phyloP scores from a whole-genome alignment of 192 early-diverging fungal species.

The Dispira simplex region DNA sequence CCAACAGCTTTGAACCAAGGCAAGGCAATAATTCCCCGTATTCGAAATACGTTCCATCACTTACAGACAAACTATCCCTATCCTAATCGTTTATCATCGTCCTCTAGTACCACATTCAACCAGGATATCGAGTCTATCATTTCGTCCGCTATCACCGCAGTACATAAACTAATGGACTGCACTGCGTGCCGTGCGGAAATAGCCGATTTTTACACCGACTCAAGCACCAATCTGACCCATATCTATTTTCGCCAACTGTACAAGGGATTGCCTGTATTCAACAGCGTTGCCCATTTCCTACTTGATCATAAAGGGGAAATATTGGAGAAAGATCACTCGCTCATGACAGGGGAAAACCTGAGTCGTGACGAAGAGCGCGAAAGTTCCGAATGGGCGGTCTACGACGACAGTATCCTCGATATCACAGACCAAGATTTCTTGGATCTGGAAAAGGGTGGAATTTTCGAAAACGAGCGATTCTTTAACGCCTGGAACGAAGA shows the following conservation, averaged over 20 bases:
- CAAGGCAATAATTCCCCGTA: too few species aligned
- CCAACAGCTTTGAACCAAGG: too few species aligned
- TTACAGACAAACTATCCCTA: too few species aligned
- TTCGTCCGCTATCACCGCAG: neutral
- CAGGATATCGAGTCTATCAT: too few species aligned
- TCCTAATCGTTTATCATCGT: too few species aligned
- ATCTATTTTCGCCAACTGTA: neutral
- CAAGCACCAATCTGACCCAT: neutral
- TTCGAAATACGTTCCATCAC: too few species aligned
- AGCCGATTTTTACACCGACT: neutral
- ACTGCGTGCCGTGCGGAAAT: neutral
- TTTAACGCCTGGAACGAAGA: constrained; percentile 1
- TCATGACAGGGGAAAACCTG: neutral
- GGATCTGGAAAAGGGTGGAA: neutral
- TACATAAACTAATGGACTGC: neutral
- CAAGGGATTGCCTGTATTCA: neutral
- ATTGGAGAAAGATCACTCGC: neutral
- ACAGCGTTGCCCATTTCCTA: neutral
- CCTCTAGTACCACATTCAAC: too few species aligned
- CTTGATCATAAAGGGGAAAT: neutral
- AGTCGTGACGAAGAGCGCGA: neutral
- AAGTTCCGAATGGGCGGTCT: neutral
- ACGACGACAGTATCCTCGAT: neutral
- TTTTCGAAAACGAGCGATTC: neutral
- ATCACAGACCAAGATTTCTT: neutral